Conservation (phyloP, 2,329 filamentous ascomycete genomes). For the Karstenula rhodostoma region DNA sequence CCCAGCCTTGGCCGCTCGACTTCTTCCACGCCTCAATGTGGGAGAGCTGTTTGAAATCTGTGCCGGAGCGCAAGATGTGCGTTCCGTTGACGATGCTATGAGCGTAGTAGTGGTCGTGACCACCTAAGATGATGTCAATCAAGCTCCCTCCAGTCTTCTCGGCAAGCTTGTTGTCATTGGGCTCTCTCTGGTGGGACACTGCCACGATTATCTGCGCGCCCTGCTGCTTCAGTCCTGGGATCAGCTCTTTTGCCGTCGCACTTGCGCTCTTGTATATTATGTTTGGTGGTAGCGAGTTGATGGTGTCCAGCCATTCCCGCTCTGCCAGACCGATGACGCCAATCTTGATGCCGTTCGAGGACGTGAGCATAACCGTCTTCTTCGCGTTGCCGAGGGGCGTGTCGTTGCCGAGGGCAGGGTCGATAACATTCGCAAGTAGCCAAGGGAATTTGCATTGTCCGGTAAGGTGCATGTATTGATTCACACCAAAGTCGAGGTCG, state of each 20-base stretch:
- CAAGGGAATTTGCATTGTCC: conserved; percentile 84
- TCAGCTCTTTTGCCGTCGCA: conserved; percentile 76
- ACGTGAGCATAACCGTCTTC: conserved; percentile 77
- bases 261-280: conserved; percentile 83
- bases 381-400: conserved; percentile 79
- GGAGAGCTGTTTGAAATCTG: conserved; percentile 91
- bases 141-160: conserved; percentile 72
- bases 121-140: conserved; percentile 86
- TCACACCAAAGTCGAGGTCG: conserved; percentile 89
- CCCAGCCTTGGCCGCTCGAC: conserved; percentile 67
- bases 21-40: conserved; percentile 80
- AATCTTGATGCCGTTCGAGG: conserved; percentile 84
- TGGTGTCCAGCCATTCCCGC: conserved; percentile 86
- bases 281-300: conserved; percentile 83
- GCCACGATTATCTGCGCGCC: conserved; percentile 86
- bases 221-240: conserved; percentile 74
- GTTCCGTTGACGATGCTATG: conserved; percentile 80
- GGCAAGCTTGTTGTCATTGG: conserved; percentile 88
- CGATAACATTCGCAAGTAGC: conserved; percentile 87
- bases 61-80: conserved; percentile 86
- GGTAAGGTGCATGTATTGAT: conserved; percentile 77
- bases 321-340: conserved; percentile 87
- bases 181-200: conserved; percentile 85
- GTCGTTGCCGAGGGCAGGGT: conserved; percentile 78
- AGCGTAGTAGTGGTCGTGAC: conserved; percentile 88